A percentile compares a stretch with the other conserved stretches of the same genome.
Conservation (phyloP, 2,329 filamentous ascomycete genomes). For the Colletotrichum trifolii region DNA sequence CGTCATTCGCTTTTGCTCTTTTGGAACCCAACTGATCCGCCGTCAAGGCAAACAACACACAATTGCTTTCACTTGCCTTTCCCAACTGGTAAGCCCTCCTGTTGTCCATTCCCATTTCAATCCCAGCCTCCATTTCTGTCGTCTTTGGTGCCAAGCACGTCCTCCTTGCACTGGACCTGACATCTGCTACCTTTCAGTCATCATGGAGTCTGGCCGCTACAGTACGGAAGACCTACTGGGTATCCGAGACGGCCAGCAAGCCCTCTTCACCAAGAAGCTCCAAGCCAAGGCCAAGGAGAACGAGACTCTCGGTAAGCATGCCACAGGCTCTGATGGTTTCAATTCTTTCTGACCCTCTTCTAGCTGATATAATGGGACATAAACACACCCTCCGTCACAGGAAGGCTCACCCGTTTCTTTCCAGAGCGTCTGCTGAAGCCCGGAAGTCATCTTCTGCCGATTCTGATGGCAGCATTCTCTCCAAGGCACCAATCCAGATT, state of each 20-base stretch:
- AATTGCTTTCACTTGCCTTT: neutral
- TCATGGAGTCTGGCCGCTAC: no score
- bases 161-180: no score
- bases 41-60: neutral
- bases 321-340: neutral
- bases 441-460: conserved; percentile 31
- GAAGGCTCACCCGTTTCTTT: conserved; percentile 18
- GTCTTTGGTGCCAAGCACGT: no score
- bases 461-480: neutral
- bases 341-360: conserved; percentile 4
- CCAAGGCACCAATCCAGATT: neutral
- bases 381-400: conserved; percentile 11
- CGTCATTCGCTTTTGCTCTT: no score
- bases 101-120: no score
- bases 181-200: no score
- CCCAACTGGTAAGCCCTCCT: no score
- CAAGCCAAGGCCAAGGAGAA: conserved; percentile 17
- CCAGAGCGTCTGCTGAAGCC: conserved; percentile 22
- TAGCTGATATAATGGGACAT: conserved; percentile 31
- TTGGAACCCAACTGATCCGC: no score
- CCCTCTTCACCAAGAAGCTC: no score
- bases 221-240: neutral
- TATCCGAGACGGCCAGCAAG: neutral
- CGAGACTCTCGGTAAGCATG: conserved; percentile 7
- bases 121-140: no score